Base-by-base conservation (phyloP, 129 eudicot species). In the Helianthus tuberosus region DNA sequence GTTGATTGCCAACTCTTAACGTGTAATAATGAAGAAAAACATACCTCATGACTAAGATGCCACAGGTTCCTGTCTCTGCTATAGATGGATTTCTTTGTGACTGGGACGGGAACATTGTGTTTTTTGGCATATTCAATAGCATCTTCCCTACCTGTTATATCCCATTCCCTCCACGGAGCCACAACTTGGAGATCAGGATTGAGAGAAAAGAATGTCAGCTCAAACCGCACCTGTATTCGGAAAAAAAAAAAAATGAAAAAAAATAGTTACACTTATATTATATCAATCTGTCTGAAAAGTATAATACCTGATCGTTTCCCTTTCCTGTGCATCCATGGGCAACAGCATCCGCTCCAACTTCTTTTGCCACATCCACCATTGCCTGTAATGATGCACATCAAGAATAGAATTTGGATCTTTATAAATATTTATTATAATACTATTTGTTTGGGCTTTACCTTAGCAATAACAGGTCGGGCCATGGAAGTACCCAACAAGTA, bases 131-230 rank as follows among this genome's bases (percentile, higher is more conserved):
- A 94, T 39, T 94, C 98, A 58, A 94, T 94, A 23, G 98, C 98
- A 85, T 94, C 98, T 84, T 94, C 98, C 80, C 98, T 84, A 53
- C 98, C 98, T 27, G 81, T 85, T 73, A 94, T 94, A 23, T 94
- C 97, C 98, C 98, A 94, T 80, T 94, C 98, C 79, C 98, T 90
- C 98, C 98, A 94, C 46, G 98, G 98, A 71, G 98, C 98, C 78
- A 94, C 98, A 64, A 94, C 98, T 77, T 84, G 89, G 68, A 94
- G 97, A 63, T 89, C 97, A 20, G 98, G 98, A 75, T 94, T 94
- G 39, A 94, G 86, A 64, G 98, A 91, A 81, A 90, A 93, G 85
- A 93, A 93, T 3, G 96, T 94, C 66, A 94, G 96, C 91, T 94
- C 98, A 83, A 94, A 94, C 1, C 98, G 93, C 48, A 94, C 98